Evolutionary conservation across 1,284 basidiomycete genomes (phyloP).

Genomic region (Marasmius oreades): DNA sequence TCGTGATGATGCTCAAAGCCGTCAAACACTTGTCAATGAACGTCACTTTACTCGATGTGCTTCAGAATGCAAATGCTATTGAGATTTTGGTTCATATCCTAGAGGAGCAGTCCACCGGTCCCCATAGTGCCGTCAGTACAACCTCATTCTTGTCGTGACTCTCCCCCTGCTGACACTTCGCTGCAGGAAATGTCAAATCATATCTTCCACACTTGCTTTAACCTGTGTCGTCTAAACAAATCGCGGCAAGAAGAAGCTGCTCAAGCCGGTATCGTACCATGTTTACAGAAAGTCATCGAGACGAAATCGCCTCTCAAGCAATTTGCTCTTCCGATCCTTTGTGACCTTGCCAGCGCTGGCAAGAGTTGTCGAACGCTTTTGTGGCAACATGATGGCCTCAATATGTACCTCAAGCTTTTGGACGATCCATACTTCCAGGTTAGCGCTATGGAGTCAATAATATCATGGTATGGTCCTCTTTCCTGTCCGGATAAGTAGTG

Average conservation of each 20-base stretch:
- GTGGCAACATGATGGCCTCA: slow-evolving; percentile 85
- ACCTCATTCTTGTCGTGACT: slow-evolving; percentile 6
- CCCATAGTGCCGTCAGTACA: slow-evolving; percentile 72
- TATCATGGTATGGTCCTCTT: slow-evolving; percentile 71
- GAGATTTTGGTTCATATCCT: slow-evolving; percentile 86
- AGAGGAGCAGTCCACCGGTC: slow-evolving; percentile 76
- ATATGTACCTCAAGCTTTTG: slow-evolving; percentile 81
- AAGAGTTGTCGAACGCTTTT: slow-evolving; percentile 85
- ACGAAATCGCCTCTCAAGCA: slow-evolving; percentile 91
- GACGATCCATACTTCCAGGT: slow-evolving; percentile 96
- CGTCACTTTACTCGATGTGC: slow-evolving; percentile 82
- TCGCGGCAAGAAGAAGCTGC: slow-evolving; percentile 95
- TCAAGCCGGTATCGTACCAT: slow-evolving; percentile 90
- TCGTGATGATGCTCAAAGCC: slow-evolving; percentile 89
- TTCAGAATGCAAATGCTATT: slow-evolving; percentile 95
- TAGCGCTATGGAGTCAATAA: slow-evolving; percentile 85
- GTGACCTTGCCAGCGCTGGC: slow-evolving; percentile 91
- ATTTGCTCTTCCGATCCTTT: slow-evolving; percentile 94
- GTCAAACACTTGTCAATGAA: slow-evolving; percentile 97
- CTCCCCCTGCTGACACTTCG: not conserved
- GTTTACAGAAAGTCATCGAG: slow-evolving; percentile 84
- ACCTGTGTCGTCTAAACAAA: slow-evolving; percentile 92
- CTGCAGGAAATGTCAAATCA: slow-evolving; percentile 88
- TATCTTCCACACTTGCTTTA: slow-evolving; percentile 93
- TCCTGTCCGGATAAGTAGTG: not conserved